Evolutionary conservation across 2,329 filamentous ascomycete species (phyloP).

Genomic region (Cyphellophora europaea): DNA sequence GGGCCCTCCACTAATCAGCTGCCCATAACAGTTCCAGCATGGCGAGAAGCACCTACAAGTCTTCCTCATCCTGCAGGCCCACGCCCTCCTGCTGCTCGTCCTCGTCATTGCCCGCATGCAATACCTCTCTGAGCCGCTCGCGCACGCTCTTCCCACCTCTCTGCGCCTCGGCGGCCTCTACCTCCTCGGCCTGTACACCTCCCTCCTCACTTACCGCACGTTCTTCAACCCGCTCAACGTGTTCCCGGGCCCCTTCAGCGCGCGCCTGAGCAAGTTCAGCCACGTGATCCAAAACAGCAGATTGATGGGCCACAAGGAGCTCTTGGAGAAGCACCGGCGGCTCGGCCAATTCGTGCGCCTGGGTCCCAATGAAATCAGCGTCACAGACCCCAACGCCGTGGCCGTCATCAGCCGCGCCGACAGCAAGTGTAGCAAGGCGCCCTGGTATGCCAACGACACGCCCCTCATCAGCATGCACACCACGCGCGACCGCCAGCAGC

Average conservation of each 20-base stretch:
- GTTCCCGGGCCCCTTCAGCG: constrained; percentile 23
- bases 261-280: constrained; percentile 11
- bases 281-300: constrained; percentile 3
- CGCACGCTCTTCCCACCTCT: neutral
- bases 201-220: constrained; percentile 20
- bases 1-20: no score
- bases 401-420: constrained; percentile 28
- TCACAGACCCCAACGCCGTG: constrained; percentile 19
- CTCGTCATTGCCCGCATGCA: neutral
- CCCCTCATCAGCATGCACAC: constrained; percentile 30
- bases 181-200: constrained; percentile 9
- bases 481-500: constrained; percentile 25
- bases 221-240: constrained; percentile 22
- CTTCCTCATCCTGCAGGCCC: neutral
- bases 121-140: neutral
- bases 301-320: constrained; percentile 5
- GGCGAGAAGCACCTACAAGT: neutral
- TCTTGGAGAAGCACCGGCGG: constrained; percentile 10
- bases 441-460: constrained; percentile 30
- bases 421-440: constrained; percentile 29
- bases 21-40: no score
- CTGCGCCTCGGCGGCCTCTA: constrained; percentile 1
- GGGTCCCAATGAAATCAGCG: constrained; percentile 13
- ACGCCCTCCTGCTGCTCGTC: neutral
- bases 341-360: constrained; percentile 16